Conservation (phyloP, 23 red algal species). For the Cyanidium caldarium region DNA sequence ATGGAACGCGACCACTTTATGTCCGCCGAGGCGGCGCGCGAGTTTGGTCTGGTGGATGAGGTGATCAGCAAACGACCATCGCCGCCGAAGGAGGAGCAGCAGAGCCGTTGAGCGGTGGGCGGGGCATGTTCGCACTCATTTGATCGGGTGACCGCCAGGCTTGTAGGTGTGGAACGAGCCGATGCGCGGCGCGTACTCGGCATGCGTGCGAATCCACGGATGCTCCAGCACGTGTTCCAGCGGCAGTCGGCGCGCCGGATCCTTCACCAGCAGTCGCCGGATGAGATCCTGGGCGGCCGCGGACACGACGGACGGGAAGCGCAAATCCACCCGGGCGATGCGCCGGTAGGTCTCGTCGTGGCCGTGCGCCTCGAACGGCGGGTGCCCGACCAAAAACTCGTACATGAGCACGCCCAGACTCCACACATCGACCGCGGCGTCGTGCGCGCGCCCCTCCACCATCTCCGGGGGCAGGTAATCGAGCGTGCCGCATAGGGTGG, state of each 20-base stretch:
- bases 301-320: slow-evolving; percentile 36
- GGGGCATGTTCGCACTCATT: too few species aligned
- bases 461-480: slow-evolving; percentile 98
- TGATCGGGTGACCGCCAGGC: too few species aligned
- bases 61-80: slow-evolving; percentile 4
- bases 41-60: slow-evolving; percentile 19
- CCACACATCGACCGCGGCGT: slow-evolving; percentile 82
- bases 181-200: slow-evolving; percentile 24
- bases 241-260: slow-evolving; percentile 39
- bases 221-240: slow-evolving; percentile 61
- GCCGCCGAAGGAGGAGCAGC: too few species aligned
- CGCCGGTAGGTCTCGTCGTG: slow-evolving; percentile 54
- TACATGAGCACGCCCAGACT: slow-evolving; percentile 79
- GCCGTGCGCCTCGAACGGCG: slow-evolving; percentile 75
- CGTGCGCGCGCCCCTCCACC: slow-evolving; percentile 66
- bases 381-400: slow-evolving; percentile 75
- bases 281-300: slow-evolving; percentile 69
- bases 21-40: slow-evolving; percentile 14
- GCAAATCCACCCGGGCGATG: slow-evolving; percentile 52
- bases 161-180: too few species aligned
- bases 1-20: slow-evolving; percentile 29
- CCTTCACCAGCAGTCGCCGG: slow-evolving; percentile 60
- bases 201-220: slow-evolving; percentile 72
- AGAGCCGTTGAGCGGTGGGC: too few species aligned
- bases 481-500: slow-evolving; percentile 81